These are phyloP conservation scores for Plectosphaerella cucumerina DNA, from an alignment of 2,329 filamentous ascomycete genomes.

Conservation along the genomic window DNA sequence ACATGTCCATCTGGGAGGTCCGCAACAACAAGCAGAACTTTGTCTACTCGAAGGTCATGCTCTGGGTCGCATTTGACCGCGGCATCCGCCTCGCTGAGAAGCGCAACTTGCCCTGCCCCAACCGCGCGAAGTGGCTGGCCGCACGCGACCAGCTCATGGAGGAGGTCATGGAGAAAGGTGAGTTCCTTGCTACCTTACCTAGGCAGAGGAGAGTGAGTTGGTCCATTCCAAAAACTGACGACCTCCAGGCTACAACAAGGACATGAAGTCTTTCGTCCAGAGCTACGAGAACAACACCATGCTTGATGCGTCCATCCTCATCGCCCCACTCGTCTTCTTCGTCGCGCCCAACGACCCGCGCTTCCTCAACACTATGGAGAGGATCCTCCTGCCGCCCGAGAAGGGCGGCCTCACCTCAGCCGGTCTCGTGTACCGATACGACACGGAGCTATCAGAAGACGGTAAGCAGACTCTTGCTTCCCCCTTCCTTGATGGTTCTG, in stretches of 20 bases:
- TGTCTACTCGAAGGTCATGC: conserved; percentile 77
- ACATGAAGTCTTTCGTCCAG: conserved; percentile 68
- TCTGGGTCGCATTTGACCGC: conserved; percentile 78
- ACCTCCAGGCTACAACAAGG: conserved; percentile 58
- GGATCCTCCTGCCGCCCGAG: conserved; percentile 67
- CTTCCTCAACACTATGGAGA: conserved; percentile 68
- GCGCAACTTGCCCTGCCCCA: conserved; percentile 70
- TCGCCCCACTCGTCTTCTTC: conserved; percentile 77
- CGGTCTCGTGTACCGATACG: conserved; percentile 71
- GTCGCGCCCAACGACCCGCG: conserved; percentile 73
- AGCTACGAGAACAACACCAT: conserved; percentile 69
- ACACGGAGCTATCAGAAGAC: conserved; percentile 64
- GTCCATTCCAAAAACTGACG: too few relatives aligned
- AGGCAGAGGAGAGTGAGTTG: not conserved
- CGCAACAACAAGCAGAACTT: conserved; percentile 73
- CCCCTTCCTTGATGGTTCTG: not conserved
- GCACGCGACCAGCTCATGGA: conserved; percentile 68
- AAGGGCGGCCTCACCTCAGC: conserved; percentile 73
- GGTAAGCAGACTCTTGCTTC: conserved; percentile 37
- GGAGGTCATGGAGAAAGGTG: conserved; percentile 69
- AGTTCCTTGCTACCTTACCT: not conserved
- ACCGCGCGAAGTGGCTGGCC: conserved; percentile 60
- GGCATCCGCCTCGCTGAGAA: conserved; percentile 71
- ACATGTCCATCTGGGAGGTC: conserved; percentile 85
- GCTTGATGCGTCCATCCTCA: conserved; percentile 70